Base-by-base conservation (phyloP, 2,329 filamentous ascomycete species). In the Colletotrichum gloeosporioides region DNA sequence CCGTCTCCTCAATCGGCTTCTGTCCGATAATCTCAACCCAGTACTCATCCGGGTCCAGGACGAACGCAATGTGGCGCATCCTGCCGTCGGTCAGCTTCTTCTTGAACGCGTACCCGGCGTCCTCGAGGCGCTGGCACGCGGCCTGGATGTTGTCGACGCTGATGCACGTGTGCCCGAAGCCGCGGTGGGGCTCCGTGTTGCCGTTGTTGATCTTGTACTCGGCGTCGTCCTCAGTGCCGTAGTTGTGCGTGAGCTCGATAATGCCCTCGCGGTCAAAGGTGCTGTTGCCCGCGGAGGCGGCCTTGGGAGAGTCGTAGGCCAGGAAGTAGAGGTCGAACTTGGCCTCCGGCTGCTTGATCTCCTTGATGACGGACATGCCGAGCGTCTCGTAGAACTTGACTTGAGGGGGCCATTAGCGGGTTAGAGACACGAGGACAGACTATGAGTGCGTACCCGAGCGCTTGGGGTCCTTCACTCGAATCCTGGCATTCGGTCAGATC, bases 261-360 rank as follows among this genome's bases (percentile, higher is more conserved):
- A 99, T 90, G 63, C 95, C 97, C 85, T 98, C 94, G 71, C 97
- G 94, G 85, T 98, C 95, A 88, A 93, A 96, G 34, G 86, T 83
- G 82, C 93, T 91, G 78, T 93, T 93, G 81, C 93, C 94, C 73
- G 91, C 88, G 12, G 95, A 97, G n/a, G 92, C 87, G 16, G 96
- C 94, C 49, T 91, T 89, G 12, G 95, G 92, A 36, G 92, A 91
- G 83, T 98, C 94, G 87, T 98, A 99, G 76, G 93, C 96, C 76
- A 99, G 90, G 87, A 99, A 99, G 89, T 99, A 99, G 32, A 98
- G 92, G 81, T 97, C 95, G 85, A 99, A 99, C 83, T 98, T 98
- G 85, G 92, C 92, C 76, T 98, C 96, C 16, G 96, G 94, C 82
- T 95, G 95, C 78, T 94, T 89, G 63, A 97, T 89, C 86, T 96